phyloP scores from a whole-genome alignment of 495 filamentous ascomycete species.

The Penicillium herquei region DNA sequence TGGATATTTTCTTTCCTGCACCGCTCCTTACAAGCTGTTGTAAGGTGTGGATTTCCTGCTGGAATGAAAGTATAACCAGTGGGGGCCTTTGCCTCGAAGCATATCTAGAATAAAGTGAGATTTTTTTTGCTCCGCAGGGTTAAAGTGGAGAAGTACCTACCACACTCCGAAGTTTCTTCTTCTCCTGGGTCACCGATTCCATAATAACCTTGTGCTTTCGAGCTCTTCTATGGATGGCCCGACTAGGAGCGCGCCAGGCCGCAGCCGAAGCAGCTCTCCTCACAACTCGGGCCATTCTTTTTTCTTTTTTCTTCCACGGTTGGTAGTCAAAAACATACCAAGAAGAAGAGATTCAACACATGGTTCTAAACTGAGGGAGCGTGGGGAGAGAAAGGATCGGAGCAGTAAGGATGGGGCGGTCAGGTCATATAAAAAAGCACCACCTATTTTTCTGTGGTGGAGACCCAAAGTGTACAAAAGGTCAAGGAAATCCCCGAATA shows the following conservation, averaged over 20 bases:
- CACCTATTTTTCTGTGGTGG: neutral
- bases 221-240: slow-evolving; percentile 31
- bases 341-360: slow-evolving; percentile 11
- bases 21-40: slow-evolving; percentile 73
- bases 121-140: too few relatives aligned
- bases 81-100: slow-evolving; percentile 56
- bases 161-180: slow-evolving; percentile 56
- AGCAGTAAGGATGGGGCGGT: slow-evolving; percentile 15
- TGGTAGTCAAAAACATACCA: slow-evolving; percentile 20
- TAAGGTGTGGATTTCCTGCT: slow-evolving; percentile 74
- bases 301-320: slow-evolving; percentile 10
- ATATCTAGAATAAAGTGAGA: slow-evolving; percentile 33
- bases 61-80: slow-evolving; percentile 82
- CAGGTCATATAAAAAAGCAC: slow-evolving; percentile 9
- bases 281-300: slow-evolving; percentile 38
- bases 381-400: neutral
- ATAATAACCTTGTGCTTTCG: slow-evolving; percentile 59
- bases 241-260: slow-evolving; percentile 33
- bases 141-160: slow-evolving; percentile 37
- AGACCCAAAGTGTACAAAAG: neutral
- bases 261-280: slow-evolving; percentile 33
- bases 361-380: neutral
- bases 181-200: slow-evolving; percentile 57
- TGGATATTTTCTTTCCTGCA: slow-evolving; percentile 65
- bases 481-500: too few relatives aligned